These are phyloP conservation scores for Penicillium sp. DNA, from an alignment of 2,329 filamentous ascomycete species.

Conservation along the genomic window DNA sequence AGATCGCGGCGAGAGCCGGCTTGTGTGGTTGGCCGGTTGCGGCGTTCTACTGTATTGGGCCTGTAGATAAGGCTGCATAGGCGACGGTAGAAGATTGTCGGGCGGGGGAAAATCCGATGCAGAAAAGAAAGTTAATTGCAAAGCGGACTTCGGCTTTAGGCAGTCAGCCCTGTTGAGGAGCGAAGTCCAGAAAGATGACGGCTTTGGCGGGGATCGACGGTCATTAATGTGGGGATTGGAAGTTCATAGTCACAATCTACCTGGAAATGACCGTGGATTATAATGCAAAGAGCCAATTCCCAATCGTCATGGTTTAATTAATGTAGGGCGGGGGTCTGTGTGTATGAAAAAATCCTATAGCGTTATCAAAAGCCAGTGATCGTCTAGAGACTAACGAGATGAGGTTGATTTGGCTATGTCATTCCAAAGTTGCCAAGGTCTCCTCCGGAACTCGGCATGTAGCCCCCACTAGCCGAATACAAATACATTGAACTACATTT, in stretches of 20 bases:
- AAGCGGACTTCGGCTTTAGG: neutral
- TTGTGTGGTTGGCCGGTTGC: neutral
- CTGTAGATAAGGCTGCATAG: neutral
- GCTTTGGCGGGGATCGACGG: neutral
- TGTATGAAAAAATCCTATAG: too few species aligned
- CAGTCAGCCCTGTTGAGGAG: neutral
- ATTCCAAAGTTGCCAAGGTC: constrained; percentile 1
- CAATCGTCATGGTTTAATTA: neutral
- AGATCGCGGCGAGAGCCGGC: neutral
- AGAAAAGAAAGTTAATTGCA: neutral
- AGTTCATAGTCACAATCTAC: too few species aligned
- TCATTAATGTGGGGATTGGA: constrained; percentile 7
- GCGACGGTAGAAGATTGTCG: neutral
- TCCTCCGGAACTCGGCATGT: constrained; percentile 14
- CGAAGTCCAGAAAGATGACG: neutral
- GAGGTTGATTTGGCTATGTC: neutral
- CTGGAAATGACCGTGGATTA: too few species aligned
- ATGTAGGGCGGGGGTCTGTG: too few species aligned
- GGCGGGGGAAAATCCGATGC: neutral
- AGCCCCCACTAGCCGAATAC: neutral
- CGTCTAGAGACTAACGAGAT: neutral
- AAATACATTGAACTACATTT: too few species aligned
- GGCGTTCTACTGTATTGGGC: neutral
- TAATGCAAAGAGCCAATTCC: neutral
- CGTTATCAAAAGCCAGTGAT: neutral